Base-by-base conservation (phyloP, 805 yeast species). In the Hanseniaspora mollemarum region DNA sequence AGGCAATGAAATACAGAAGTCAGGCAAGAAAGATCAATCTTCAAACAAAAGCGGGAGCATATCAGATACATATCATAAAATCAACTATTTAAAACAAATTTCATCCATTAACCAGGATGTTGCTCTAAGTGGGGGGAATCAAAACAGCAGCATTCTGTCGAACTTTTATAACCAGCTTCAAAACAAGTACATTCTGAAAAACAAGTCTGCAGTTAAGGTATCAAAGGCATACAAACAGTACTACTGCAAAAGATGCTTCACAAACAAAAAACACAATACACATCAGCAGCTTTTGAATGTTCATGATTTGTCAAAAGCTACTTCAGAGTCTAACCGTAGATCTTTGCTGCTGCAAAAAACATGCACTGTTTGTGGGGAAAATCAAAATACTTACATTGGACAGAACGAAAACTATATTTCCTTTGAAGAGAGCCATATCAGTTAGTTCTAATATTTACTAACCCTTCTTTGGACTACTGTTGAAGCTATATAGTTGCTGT, bases 381-480 rank as follows among this genome's bases (percentile, higher is more conserved):
- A 18, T 4, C 19, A 15, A 21, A 46, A 46, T 22, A 32, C 32
- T 18, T 46, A 46, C 16, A 29, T 46, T 16, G 51, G 51, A 3
- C 51, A 46, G 18, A 46, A 46, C 19, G 16, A 25, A 16, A 40
- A 46, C n/a, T 46, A 46, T 22, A 46, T 46, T 12, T 46, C 51
- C 2, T 46, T 46, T 40, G 51, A 46, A 25, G 44, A 40, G 13
- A 46, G 40, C n/a, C 28, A 29, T 24, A 25, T 40, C 13, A 37
- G 21, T 7, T 15, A 21, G n/a, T 3, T 10, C 22, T 46, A 46
- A 28, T 46, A 46, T 35, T 46, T 46, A 29, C 51, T 46, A 12
- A 46, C 37, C 31, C 16, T 39, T 46, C 51, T 46, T 33, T 46
- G n/a, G 16, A 46, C 39, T 19, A 46, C 44, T 4, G 51, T 36